Evolutionary conservation across 495 filamentous ascomycete species (phyloP), one percentile per base, ranked within the genome.

Genomic region (Aspergillus olivimuriae): DNA sequence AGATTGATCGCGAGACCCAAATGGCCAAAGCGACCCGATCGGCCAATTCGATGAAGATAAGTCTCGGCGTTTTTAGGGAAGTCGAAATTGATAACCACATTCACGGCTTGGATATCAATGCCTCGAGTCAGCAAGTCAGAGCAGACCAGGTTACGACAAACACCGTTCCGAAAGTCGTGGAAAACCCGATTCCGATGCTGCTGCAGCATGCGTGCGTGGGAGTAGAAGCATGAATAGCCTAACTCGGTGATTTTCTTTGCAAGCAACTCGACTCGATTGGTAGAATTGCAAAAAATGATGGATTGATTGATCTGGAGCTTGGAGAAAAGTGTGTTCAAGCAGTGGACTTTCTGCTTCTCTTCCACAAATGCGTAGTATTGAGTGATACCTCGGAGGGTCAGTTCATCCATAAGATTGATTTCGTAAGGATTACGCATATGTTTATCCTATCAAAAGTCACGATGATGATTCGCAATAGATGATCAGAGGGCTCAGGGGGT

Each of bases 241-340:
- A 99, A 77, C 61, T 99, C 92, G 11, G 94, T 97, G 58, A 99
- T 99, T 65, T 97, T 99, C 73, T 99, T 99, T 24, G 92, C 92
- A 15, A 99, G 76, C 14, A 99, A 73, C 63, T 99, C 92, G 14
- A 99, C 92, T 34, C 92, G 89, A 58, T 95, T 96, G 31, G 92
- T 97, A 31, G 94, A 97, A 62, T 99, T 99, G 74, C 92, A 99
- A 72, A 99, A 99, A 57, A 99, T 99, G 70, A 99, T 99, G 38
- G 94, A 97, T 72, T 99, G 92, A 64, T 99, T 99, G 68, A 99
- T 99, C 66, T 97, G 92, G 10, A 99, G 81, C 68, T 95, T 95
- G 41, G 87, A 94, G 74, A 99, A 99, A 31, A 99, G 81, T 1
- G 92, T 99, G 69, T 99, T 99, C 30, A 99, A 72, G 62, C 92